These are phyloP conservation scores for Paramecium pentaurelia DNA, from an alignment of 73 alveolate genomes.

Conservation along the genomic window DNA sequence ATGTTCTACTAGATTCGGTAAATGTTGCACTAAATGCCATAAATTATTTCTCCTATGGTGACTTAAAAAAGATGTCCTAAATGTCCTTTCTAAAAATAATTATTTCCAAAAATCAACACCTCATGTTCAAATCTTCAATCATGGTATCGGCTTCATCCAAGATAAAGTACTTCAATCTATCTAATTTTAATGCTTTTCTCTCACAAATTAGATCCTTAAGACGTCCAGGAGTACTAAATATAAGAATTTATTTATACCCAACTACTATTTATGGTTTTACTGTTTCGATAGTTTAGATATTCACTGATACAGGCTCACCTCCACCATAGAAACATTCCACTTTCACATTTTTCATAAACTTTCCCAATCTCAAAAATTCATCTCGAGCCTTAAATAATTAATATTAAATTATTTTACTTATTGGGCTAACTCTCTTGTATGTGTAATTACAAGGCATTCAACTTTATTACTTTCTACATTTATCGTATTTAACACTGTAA, in stretches of 20 bases:
- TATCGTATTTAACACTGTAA: conserved; percentile 94
- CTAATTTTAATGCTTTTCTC: conserved; percentile 77
- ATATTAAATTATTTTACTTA: conserved; percentile 61
- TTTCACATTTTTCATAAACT: conserved; percentile 82
- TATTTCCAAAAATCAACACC: conserved; percentile 56
- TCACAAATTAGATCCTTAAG: conserved; percentile 89
- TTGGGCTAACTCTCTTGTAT: conserved; percentile 99
- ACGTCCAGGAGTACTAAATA: conserved; percentile 99
- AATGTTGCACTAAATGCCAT: conserved; percentile 99
- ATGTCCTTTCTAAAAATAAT: conserved; percentile 98
- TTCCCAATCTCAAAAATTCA: conserved; percentile 94
- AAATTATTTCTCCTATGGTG: conserved; percentile 98
- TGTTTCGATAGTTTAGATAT: conserved; percentile 83
- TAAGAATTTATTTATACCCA: neutral
- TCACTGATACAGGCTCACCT: conserved; percentile 82
- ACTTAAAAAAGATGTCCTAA: conserved; percentile 94
- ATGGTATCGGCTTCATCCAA: conserved; percentile 59
- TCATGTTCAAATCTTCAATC: conserved; percentile 55
- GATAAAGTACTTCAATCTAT: conserved; percentile 46
- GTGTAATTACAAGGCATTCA: conserved; percentile 94
- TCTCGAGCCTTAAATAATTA: conserved; percentile 62
- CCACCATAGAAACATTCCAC: conserved; percentile 97
- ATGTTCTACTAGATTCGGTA: conserved; percentile 85
- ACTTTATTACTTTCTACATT: conserved; percentile 95
- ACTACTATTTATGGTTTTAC: conserved; percentile 57